Evolutionary conservation across 192 early-diverging fungal species (phyloP), one percentile per base, ranked within the genome.

Genomic region (Phlyctochytrium planicorne): DNA sequence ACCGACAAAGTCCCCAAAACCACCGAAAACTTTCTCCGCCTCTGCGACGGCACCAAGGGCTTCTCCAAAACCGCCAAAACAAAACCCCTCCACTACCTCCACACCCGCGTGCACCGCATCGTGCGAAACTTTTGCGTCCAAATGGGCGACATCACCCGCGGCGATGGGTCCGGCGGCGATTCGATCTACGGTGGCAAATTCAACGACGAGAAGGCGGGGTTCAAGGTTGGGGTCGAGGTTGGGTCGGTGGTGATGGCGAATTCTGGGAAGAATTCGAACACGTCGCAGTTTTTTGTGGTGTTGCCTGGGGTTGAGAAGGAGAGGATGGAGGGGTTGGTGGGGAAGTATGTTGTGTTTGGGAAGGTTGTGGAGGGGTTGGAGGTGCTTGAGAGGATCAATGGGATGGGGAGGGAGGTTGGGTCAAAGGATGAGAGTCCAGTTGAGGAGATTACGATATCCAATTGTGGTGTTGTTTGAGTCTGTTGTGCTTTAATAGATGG

Each of bases 241-340:
- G 76, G 76, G 20, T 33, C 52, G 24, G 81, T 94, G 69, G 90
- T 88, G 60, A 94, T 94, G 93, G 91, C 93, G 69, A 93, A 94
- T 68, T 82, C 87, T 67, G 91, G 93, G 30, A 86, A 89, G 62
- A 63, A 81, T 59, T 62, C 62, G 24, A 89, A 91, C 52, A 89
- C 85, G 33, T 92, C 88, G 30, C 94, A 97, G 72, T 94, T 95
- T 65, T 95, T 94, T 72, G 81, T 97, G 57, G 93, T 79, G 84
- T 17, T 84, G 75, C 30, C 89, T 89, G 77, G 88, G 84, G 71
- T 91, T 81, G 67, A 80, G 82, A 68, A 80, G 86, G 2, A 80
- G 83, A 27, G 85, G 55, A n/a, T 50, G 40, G 27, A 57, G 55
- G 55, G 4, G 20, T 29, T 57, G 20, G 55, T 24, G 27, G 55